Base-by-base conservation (phyloP, 495 filamentous ascomycete genomes). In the Trichoderma gamsii region DNA sequence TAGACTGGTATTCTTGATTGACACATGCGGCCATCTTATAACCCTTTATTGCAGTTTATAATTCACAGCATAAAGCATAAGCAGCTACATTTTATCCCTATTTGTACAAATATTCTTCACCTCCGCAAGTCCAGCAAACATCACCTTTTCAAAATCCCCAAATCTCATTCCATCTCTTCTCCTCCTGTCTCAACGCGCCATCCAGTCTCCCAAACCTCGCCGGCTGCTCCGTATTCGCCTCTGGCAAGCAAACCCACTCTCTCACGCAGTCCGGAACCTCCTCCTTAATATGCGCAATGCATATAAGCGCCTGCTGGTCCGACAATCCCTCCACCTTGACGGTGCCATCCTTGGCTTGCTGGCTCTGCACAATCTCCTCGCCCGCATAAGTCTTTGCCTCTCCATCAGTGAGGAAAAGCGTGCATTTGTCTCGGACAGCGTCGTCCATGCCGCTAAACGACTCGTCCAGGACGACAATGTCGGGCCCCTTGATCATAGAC, bases 391-490 rank as follows among this genome's bases (percentile, higher is more conserved):
- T 74, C 69, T 79, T 80, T 18, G 65, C 70, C 70, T 89, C 84
- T 4, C 89, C 89, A 21, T 80, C 72, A 21, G 86, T 85, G 12
- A 99, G 84, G 73, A 97, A 95, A 0, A 85, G 75, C 66, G 93
- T 80, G 71, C 93, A 97, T 71, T 91, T 93, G 72, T 96, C 89
- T 16, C 92, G 83, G n/a, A 95, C 85, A 0, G 80, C 82, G 49
- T 89, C 87, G 69, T 93, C 88, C 87, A 99, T 92, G 35, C 94
- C 93, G 59, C 90, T 92, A 72, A 97, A 96, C 0, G 95, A 87
- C 77, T 99, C 95, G 72, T 98, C 95, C 2, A 98, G 85, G 46
- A 99, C 90, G 41, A 98, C 83, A 56, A 99, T 84, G 69, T 97
- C 94, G 0, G 93, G 92, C 66, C 84, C 84, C 70, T 92, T 90